Evolutionary conservation across 768 basidiomycete species (phyloP).

Genomic region (Termitomyces sp.): DNA sequence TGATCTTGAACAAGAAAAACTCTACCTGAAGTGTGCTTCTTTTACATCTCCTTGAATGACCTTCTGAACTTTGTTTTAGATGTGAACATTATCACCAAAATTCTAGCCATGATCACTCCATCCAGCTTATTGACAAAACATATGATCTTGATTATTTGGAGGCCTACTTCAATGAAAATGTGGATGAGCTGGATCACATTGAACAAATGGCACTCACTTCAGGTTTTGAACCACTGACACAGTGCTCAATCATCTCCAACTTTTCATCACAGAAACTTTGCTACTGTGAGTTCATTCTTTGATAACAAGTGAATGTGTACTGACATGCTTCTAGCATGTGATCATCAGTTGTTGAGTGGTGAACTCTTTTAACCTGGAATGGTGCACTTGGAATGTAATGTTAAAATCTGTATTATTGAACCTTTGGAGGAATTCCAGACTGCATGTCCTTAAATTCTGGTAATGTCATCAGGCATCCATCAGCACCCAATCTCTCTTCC

Average conservation of each 20-base stretch:
- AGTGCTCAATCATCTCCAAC: conserved; percentile 1
- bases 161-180: conserved; percentile 6
- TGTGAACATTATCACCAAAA: conserved; percentile 5
- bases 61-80: background rate
- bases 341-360: background rate
- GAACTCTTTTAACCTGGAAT: conserved; percentile 10
- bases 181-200: conserved; percentile 16
- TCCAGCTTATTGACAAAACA: background rate
- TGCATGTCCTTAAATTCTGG: conserved; percentile 13
- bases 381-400: background rate
- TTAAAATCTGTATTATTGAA: conserved; percentile 6
- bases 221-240: conserved; percentile 12
- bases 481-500: conserved; percentile 18
- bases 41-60: no score
- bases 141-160: conserved; percentile 18
- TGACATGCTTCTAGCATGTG: background rate
- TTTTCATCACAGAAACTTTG: background rate
- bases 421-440: conserved; percentile 8
- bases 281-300: background rate
- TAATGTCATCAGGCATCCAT: conserved; percentile 11
- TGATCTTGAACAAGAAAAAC: background rate
- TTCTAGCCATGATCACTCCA: background rate
- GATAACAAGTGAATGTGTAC: no score
- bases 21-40: background rate
- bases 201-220: conserved; percentile 11